Evolutionary conservation across 495 filamentous ascomycete species (phyloP), one percentile per base, ranked within the genome.

Genomic region (Neurospora africana): DNA sequence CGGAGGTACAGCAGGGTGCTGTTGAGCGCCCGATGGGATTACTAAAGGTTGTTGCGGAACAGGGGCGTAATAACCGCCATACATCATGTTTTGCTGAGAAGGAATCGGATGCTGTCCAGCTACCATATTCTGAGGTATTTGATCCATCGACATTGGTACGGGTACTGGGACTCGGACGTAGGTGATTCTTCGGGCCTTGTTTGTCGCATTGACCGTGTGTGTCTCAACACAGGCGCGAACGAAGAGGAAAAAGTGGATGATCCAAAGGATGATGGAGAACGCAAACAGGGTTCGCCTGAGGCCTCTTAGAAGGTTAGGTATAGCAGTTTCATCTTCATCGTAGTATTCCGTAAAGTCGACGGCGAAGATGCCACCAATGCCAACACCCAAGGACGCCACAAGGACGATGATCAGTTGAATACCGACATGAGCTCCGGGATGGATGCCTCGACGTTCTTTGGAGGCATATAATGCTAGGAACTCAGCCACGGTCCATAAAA

Each of bases 181-280:
- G 21, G 74, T 68, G 6, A 41, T 70, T 30, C 30, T 58, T 36
- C 30, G 72, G 13, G 74, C 38, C 8, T 27, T 68, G 33, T 40
- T 70, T 1, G n/a, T 40, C 33, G 37, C 5, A 69, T 82, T 81
- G 40, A 77, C 70, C 65, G 73, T 76, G 68, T 79, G 71, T 17
- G 81, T 83, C 33, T 85, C 83, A 73, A 83, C 77, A 47, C 84
- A 86, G 1, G 82, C 81, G n/a, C 81, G 69, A 15, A 82, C 74
- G 70, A 86, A 84, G 7, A 86, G 78, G 43, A 80, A 69, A 73
- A 86, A 82, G 71, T 84, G 78, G 35, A 75, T 73, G 30, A 79
- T 35, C 13, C 76, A 68, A 10, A 75, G 39, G 21, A 74, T 21
- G 40, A 65, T 65, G 3, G 74, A 75, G 69, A 78, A 73, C 1